Conservation (phyloP, 331 rosid species). For the Pyracantha coccinea region DNA sequence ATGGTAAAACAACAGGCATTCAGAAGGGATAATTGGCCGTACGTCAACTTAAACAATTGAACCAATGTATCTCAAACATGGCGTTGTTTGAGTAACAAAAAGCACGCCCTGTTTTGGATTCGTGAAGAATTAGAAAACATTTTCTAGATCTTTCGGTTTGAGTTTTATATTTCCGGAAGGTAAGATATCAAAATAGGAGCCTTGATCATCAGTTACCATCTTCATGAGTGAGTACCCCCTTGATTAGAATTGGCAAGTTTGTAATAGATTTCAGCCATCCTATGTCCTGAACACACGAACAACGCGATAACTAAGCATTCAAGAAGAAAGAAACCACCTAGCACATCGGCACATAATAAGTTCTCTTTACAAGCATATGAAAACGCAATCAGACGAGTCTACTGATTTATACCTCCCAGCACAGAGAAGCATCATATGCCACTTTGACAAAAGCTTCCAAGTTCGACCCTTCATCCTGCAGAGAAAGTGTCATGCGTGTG, state of each 20-base stretch:
- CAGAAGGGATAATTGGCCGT: not conserved
- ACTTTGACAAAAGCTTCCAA: constrained; percentile 28
- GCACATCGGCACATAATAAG: not conserved
- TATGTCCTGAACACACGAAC: constrained; percentile 33
- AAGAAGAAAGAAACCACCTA: not conserved
- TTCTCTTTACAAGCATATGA: not conserved
- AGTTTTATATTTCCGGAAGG: not conserved
- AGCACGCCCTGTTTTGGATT: not conserved
- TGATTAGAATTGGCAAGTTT: constrained; percentile 52
- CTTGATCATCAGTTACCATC: constrained; percentile 35
- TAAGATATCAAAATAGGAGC: not conserved
- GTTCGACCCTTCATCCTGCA: constrained; percentile 50
- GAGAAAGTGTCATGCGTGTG: not conserved
- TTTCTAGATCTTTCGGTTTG: not conserved
- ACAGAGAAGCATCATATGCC: constrained; percentile 38
- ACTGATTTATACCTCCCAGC: constrained; percentile 40
- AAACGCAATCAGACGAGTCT: not conserved
- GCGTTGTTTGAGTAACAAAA: not conserved
- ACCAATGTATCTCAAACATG: not conserved
- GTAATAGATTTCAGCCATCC: constrained; percentile 53
- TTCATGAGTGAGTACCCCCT: constrained; percentile 60
- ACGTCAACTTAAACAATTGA: not conserved
- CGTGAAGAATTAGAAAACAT: not conserved
- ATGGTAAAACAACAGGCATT: not conserved
- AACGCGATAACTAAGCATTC: not conserved